phyloP scores from a whole-genome alignment of 2,329 filamentous ascomycete species.

The Tolypocladium ovalisporum region DNA sequence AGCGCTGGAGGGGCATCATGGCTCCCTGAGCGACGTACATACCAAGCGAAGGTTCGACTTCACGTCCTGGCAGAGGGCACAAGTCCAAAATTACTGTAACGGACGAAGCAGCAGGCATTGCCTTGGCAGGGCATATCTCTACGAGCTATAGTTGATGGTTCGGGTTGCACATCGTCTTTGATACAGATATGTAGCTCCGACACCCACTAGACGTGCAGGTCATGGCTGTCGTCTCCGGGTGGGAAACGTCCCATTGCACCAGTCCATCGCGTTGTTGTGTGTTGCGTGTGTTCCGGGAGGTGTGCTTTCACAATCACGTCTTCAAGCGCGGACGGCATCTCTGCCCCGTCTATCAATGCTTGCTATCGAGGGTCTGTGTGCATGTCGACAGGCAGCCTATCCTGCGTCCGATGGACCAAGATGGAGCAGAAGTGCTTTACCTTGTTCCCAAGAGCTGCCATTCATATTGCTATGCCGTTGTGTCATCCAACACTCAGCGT shows the following conservation, averaged over 20 bases:
- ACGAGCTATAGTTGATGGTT: background rate
- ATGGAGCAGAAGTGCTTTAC: background rate
- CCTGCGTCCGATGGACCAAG: background rate
- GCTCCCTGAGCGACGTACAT: background rate
- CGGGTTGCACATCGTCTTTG: background rate
- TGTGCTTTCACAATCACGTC: background rate
- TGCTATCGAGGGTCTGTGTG: slow-evolving; percentile 2
- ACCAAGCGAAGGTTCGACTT: background rate
- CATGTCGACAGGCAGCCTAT: background rate
- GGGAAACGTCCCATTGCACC: background rate
- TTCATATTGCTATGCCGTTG: background rate
- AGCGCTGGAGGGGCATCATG: background rate
- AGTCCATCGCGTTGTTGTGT: background rate
- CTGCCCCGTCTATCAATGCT: slow-evolving; percentile 3
- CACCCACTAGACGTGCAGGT: no score
- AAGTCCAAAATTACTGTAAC: background rate
- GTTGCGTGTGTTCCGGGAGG: background rate
- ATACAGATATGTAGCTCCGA: background rate
- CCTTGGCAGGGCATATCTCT: background rate
- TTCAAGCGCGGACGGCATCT: background rate
- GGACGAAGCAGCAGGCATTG: background rate
- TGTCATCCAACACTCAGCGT: background rate
- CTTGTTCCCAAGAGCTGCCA: background rate
- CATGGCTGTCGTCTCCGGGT: background rate
- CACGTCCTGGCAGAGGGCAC: background rate